Percentiles rank a stretch among this genome's conserved stretches.
phyloP scores from a whole-genome alignment of 106 monocot species.

The Alisma plantagoaquatica region DNA sequence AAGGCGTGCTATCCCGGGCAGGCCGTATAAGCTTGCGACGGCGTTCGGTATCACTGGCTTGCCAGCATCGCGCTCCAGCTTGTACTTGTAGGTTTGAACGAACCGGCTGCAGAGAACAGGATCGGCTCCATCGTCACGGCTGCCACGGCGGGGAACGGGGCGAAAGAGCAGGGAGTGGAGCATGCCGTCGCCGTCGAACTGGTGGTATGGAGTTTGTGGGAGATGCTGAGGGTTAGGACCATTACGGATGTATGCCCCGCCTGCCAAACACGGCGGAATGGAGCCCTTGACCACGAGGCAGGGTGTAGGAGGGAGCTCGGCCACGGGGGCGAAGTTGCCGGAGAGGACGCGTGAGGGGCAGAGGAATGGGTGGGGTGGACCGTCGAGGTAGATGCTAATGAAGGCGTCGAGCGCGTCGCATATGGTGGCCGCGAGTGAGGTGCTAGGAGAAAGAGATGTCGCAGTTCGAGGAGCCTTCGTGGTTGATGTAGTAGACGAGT shows the following conservation, averaged over 20 bases:
- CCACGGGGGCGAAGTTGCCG: conserved; percentile 16
- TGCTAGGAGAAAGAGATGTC: too few relatives aligned
- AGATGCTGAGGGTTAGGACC: conserved; percentile 21
- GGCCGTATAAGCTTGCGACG: not conserved
- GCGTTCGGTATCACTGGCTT: not conserved
- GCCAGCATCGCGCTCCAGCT: conserved; percentile 6
- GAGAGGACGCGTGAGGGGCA: conserved; percentile 13
- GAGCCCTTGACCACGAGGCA: conserved; percentile 12
- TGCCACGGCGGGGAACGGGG: not conserved
- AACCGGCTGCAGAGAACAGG: conserved; percentile 8
- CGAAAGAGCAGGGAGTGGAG: conserved; percentile 17
- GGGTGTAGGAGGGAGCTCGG: conserved; percentile 6
- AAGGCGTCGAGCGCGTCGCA: conserved; percentile 13
- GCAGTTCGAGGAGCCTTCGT: not conserved
- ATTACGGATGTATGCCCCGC: conserved; percentile 21
- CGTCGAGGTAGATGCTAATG: conserved; percentile 8
- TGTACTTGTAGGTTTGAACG: conserved; percentile 13
- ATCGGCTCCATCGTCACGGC: not conserved
- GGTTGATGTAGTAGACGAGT: not conserved
- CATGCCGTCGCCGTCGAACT: conserved; percentile 26
- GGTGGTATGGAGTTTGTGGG: conserved; percentile 8
- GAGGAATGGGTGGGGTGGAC: conserved; percentile 1
- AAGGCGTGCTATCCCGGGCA: not conserved
- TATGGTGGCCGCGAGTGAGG: not conserved
- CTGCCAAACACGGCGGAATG: conserved; percentile 10